phyloP scores from a whole-genome alignment of 2,329 filamentous ascomycete species.

The Hypoxylon sp. region DNA sequence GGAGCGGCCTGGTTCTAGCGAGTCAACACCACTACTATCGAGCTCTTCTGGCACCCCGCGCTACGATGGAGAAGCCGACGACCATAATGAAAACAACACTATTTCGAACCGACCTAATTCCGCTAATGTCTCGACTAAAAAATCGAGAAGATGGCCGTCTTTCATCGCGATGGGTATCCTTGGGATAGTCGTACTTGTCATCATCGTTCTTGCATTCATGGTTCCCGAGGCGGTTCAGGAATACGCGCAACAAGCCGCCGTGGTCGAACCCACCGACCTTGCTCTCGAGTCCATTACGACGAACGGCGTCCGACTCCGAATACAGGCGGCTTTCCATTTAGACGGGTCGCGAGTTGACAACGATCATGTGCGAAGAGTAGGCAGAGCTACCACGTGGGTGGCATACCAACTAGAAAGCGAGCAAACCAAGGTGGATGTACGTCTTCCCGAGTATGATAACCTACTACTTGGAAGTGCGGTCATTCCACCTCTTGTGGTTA shows the following conservation, averaged over 20 bases:
- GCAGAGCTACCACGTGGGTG: slow-evolving; percentile 81
- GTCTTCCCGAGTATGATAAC: slow-evolving; percentile 83
- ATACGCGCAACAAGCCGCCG: slow-evolving; percentile 84
- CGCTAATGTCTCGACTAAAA: slow-evolving; percentile 45
- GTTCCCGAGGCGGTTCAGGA: slow-evolving; percentile 81
- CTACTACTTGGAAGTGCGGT: slow-evolving; percentile 78
- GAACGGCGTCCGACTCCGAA: slow-evolving; percentile 77
- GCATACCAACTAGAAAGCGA: slow-evolving; percentile 78
- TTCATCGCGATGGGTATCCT: slow-evolving; percentile 76
- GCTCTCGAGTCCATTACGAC: slow-evolving; percentile 86
- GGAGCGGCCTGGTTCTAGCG: slow-evolving; percentile 44
- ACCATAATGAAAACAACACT: slow-evolving; percentile 45
- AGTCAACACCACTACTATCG: slow-evolving; percentile 63
- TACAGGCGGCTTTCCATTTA: slow-evolving; percentile 83
- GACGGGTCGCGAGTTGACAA: slow-evolving; percentile 80
- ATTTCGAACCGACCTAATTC: slow-evolving; percentile 44
- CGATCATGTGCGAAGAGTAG: slow-evolving; percentile 75
- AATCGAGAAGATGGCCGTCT: slow-evolving; percentile 75
- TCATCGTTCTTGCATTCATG: slow-evolving; percentile 82
- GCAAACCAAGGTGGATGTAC: slow-evolving; percentile 76
- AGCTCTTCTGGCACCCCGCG: slow-evolving; percentile 48
- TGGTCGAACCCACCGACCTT: slow-evolving; percentile 83
- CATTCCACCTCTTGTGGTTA: slow-evolving; percentile 78
- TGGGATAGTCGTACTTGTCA: slow-evolving; percentile 67
- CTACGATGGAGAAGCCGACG: slow-evolving; percentile 51